Base-by-base conservation (phyloP, 108 stramenopile genomes). In the Cylindrotheca closterium region DNA sequence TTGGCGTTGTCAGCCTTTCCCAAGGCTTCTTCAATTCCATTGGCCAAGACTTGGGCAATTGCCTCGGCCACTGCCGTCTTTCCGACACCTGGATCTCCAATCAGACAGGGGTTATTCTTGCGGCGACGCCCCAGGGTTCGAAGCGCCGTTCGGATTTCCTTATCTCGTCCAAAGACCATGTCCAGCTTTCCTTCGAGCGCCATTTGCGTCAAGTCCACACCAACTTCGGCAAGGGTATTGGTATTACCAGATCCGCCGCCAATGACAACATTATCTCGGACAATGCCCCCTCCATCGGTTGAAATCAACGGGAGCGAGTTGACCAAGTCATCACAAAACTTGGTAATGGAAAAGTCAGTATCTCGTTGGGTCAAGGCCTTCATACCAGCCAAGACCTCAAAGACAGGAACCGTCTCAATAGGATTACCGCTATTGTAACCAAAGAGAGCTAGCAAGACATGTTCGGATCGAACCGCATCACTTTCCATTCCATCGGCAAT, bases 31-130 rank as follows among this genome's bases (percentile, higher is more conserved):
- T 19, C 22, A 3, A 63, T 67, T 61, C 34, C 81, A 22, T 78
- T 76, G 2, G 84, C 84, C 23, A 88, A 63, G 19, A 82, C 80
- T 77, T 85, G 86, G 19, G 94, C 94, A 10, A 96, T 70, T 7
- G 82, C 91, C 70, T 96, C 94, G 0, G 88, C 91, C 62, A 92
- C 85, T 25, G 94, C 94, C 42, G 94, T 93, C 70, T 96, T 93
- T 10, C 90, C 90, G 2, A 92, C 88, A 52, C 88, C 64, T 24
- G 71, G 71, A 64, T 63, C 76, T 18, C 76, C 86, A 59, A 87
- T 81, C 55, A 87, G 63, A 47, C 81, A 82, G 0, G 86, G 92
- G 69, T 96, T 96, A 25, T 88, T 89, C 71, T 96, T 96, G 18
- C 90, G 88, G 24, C 91, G 81, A 22, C 94, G 79, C 32, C 84